These are phyloP conservation scores for Bacidia rubella DNA, from an alignment of 495 filamentous ascomycete genomes.

Conservation along the genomic window DNA sequence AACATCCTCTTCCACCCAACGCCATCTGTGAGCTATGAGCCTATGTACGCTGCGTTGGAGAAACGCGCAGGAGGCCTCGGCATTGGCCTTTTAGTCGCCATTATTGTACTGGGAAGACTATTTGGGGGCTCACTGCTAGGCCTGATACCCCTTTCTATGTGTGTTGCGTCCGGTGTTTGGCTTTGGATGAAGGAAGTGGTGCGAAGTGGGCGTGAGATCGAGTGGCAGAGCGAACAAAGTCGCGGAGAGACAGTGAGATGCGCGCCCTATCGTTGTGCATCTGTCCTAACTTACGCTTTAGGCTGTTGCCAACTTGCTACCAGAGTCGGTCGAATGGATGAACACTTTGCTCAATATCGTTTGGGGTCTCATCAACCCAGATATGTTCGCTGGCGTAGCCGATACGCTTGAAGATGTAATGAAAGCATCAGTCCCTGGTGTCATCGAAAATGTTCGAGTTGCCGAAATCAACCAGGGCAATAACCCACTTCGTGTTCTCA, in stretches of 20 bases:
- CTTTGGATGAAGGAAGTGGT: conserved; percentile 83
- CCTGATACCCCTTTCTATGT: conserved; percentile 55
- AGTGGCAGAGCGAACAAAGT: conserved; percentile 79
- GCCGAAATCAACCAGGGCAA: conserved; percentile 89
- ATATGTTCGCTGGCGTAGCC: conserved; percentile 69
- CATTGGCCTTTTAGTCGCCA: conserved; percentile 51
- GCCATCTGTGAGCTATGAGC: conserved; percentile 70
- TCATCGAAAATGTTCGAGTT: conserved; percentile 91
- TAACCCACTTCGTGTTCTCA: conserved; percentile 82
- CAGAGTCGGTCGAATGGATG: conserved; percentile 92
- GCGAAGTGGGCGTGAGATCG: conserved; percentile 62
- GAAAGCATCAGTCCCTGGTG: conserved; percentile 79
- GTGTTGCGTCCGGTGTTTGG: conserved; percentile 61
- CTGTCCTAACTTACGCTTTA: conserved; percentile 19
- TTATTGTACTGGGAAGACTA: conserved; percentile 62
- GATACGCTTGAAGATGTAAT: conserved; percentile 83
- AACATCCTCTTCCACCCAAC: conserved; percentile 95
- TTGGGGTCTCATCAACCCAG: conserved; percentile 85
- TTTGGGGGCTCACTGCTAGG: conserved; percentile 68
- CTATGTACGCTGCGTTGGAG: conserved; percentile 69
- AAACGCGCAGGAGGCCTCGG: conserved; percentile 54
- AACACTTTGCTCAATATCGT: conserved; percentile 69
- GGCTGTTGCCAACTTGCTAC: conserved; percentile 73
- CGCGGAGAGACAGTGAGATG: conserved; percentile 69
- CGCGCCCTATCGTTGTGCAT: not conserved